Conservation (phyloP, 2,329 filamentous ascomycete genomes). For the Knoxdaviesia capensis region DNA sequence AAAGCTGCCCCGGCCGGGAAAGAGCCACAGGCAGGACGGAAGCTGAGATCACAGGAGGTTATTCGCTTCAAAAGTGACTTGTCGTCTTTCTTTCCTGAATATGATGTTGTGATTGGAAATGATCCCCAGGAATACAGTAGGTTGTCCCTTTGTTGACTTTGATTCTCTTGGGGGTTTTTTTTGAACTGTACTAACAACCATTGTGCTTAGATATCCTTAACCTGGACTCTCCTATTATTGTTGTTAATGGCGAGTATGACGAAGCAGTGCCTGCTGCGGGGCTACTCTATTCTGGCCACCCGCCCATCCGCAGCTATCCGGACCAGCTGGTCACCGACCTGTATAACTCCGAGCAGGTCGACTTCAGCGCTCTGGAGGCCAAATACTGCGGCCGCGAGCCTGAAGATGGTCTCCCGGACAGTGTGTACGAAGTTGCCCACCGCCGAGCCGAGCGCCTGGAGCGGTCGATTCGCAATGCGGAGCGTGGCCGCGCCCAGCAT, state of each 20-base stretch:
- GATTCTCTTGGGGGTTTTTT: background rate
- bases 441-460: constrained; percentile 39
- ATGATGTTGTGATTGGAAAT: constrained; percentile 83
- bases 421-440: constrained; percentile 31
- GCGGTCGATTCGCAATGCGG: constrained; percentile 40
- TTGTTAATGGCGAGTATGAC: constrained; percentile 20
- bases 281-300: constrained; percentile 8
- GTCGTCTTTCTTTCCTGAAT: constrained; percentile 77
- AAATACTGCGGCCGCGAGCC: constrained; percentile 21
- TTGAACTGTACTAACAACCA: constrained; percentile 4
- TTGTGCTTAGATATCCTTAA: constrained; percentile 44
- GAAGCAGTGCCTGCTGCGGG: background rate
- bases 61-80: constrained; percentile 81
- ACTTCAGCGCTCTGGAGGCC: constrained; percentile 31
- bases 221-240: constrained; percentile 45
- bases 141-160: constrained; percentile 10
- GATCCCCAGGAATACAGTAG: constrained; percentile 59
- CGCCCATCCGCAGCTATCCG: constrained; percentile 28
- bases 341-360: constrained; percentile 32
- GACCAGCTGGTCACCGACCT: constrained; percentile 36
- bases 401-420: constrained; percentile 35
- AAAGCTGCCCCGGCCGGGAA: constrained; percentile 18
- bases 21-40: constrained; percentile 48
- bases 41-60: constrained; percentile 70
- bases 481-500: constrained; percentile 44